These are phyloP conservation scores for Salix udensis DNA, from an alignment of 345 rosid species.

Conservation along the genomic window DNA sequence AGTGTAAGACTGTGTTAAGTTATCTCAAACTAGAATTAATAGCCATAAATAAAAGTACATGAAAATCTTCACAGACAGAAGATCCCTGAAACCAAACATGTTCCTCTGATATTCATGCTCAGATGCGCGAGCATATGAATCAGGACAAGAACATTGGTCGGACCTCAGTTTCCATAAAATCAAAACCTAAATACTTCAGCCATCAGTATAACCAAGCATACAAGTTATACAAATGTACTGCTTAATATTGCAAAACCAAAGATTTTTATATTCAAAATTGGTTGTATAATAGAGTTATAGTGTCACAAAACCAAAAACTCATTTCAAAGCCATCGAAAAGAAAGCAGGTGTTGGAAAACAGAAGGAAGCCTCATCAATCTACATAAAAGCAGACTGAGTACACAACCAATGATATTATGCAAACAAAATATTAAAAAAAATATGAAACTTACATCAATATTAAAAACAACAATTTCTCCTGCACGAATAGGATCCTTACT, in stretches of 20 bases:
- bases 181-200: neutral
- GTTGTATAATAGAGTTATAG: neutral
- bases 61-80: neutral
- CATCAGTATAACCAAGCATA: neutral
- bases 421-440: neutral
- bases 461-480: slow-evolving; percentile 97
- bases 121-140: neutral
- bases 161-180: neutral
- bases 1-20: neutral
- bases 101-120: neutral
- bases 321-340: neutral
- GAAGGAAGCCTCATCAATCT: neutral
- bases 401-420: neutral
- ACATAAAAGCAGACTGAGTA: neutral
- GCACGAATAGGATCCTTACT: slow-evolving; percentile 88
- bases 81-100: neutral
- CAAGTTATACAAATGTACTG: neutral
- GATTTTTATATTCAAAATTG: too few relatives aligned
- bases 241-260: neutral
- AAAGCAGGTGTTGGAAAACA: neutral
- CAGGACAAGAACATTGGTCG: neutral
- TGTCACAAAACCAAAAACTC: neutral
- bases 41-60: neutral
- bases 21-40: neutral
- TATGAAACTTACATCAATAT: slow-evolving; percentile 67